These are phyloP conservation scores for Curvularia lunata DNA, from an alignment of 2,329 filamentous ascomycete genomes.

Conservation along the genomic window DNA sequence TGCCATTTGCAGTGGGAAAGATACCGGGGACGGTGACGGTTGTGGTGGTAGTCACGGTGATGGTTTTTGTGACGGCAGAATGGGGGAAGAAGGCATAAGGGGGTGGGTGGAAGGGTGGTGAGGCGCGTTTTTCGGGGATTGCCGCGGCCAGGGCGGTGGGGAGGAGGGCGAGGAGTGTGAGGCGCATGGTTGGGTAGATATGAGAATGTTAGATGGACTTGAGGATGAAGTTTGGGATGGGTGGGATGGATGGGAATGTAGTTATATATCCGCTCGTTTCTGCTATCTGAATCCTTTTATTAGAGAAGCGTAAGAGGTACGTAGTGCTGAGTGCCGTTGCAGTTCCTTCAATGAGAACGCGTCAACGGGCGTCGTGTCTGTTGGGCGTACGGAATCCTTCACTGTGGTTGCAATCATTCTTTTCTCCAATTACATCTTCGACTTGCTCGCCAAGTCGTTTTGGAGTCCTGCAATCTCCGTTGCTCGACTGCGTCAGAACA, in stretches of 20 bases:
- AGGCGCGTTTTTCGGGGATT: neutral
- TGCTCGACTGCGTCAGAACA: neutral
- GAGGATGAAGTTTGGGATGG: neutral
- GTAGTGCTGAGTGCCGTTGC: neutral
- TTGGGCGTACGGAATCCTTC: neutral
- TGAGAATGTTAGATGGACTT: neutral
- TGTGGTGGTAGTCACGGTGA: conserved; percentile 3
- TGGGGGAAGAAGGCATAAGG: neutral
- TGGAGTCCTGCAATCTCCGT: neutral
- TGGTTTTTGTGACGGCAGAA: neutral
- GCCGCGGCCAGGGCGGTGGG: neutral
- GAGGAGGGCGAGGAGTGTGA: neutral
- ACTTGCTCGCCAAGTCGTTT: too few relatives aligned
- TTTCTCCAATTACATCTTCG: neutral
- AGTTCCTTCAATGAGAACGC: neutral
- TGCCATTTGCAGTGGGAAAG: neutral
- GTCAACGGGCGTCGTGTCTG: neutral
- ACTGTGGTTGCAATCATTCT: neutral
- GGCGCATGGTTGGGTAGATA: neutral
- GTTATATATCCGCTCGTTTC: neutral
- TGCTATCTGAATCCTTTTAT: neutral
- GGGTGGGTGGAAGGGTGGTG: neutral
- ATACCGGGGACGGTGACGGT: neutral
- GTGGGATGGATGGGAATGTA: neutral
- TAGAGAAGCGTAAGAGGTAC: neutral